Conservation (phyloP, 164 flowering plant species). For the Annona cherimola region DNA sequence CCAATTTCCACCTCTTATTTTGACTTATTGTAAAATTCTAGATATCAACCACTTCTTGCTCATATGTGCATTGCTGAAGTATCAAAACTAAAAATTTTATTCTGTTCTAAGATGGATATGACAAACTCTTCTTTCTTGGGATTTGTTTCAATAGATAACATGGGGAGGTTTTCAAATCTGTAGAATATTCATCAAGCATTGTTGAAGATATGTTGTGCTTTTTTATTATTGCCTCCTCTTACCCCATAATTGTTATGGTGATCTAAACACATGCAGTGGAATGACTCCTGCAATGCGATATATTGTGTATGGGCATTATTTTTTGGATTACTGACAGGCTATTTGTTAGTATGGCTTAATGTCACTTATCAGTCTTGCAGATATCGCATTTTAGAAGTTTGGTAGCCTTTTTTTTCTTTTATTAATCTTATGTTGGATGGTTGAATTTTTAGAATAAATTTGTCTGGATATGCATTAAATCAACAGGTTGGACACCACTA, state of each 20-base stretch:
- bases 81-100: too few relatives aligned
- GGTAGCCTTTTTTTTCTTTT: neutral
- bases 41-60: too few relatives aligned
- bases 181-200: too few relatives aligned
- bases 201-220: too few relatives aligned
- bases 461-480: neutral
- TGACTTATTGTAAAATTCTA: too few relatives aligned
- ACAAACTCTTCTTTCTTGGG: too few relatives aligned
- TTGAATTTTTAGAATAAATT: neutral
- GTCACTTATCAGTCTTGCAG: neutral
- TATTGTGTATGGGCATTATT: neutral
- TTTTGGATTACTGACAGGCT: neutral
- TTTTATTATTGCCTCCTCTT: neutral
- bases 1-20: too few relatives aligned
- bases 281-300: neutral
- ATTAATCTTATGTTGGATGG: neutral
- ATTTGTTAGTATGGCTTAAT: neutral
- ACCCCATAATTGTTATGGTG: neutral
- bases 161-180: too few relatives aligned
- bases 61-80: too few relatives aligned
- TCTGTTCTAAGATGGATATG: too few relatives aligned
- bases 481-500: conserved; percentile 90
- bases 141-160: too few relatives aligned
- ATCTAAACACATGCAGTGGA: neutral
- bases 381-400: neutral